Evolutionary conservation across 768 basidiomycete genomes (phyloP), one percentile per base, ranked within the genome.

Genomic region (Trametopsis cervina): DNA sequence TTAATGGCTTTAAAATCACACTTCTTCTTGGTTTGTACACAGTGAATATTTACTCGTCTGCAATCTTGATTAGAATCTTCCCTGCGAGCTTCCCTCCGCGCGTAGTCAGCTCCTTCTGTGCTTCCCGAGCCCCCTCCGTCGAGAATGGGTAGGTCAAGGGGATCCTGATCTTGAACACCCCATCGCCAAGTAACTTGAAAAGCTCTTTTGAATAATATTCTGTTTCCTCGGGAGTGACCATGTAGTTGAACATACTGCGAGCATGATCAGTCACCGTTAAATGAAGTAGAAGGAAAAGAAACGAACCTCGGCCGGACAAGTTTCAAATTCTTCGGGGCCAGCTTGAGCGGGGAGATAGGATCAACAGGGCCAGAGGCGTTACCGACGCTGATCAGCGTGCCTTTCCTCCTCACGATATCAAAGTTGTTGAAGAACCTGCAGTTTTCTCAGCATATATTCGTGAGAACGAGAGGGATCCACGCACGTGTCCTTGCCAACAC

Each of bases 401-500:
- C 92, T 62, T 92, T 94, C 40, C 89, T 73, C 56, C 78, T 76
- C 53, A 86, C 70, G 60, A 90, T 69, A 64, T 81, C 76, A 68
- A 93, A 89, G 68, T 95, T 75, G 53, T 78, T 76, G 53, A 90
- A 82, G 63, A 88, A 89, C 10, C 86, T 89, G 36, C 2, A 11
- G 15, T 33, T 33, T 33, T 33, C 15, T 33, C 15, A 15, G 7
- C 29, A 33, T 33, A 7, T 33, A 33, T 33, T 23, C n/a, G 17
- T 26, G 26, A 25, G 17, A 20, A 33, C 17, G 23, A 13, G 6
- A 3, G 37, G 7, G 18, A 15, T 48, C 23, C 1, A 72, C 86
- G 49, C 66, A 94, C 78, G 93, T 97, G 63, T 91, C 88, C 70
- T 89, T 94, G 1, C 95, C 95, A n/a, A 99, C 91, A 23, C 95